Evolutionary conservation across 345 rosid species (phyloP), one percentile per base, ranked within the genome.

Genomic region (Rhodamnia rubescens): DNA sequence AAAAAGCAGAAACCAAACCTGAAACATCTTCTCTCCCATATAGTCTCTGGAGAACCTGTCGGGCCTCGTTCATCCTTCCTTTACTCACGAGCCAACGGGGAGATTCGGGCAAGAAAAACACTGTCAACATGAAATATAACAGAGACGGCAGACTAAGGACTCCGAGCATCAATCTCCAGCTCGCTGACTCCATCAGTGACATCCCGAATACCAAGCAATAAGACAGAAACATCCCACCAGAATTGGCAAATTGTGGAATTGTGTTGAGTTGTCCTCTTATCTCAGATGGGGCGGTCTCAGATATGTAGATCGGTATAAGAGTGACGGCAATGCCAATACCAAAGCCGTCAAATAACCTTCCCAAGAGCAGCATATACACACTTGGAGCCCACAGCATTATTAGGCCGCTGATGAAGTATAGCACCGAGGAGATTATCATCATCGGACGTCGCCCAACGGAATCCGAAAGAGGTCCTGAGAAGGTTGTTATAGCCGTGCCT

Each of bases 11-110:
- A 15, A 57, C 44, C 83, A 49, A 59, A 89, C 92, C 92, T 32
- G 92, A 85, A 74, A 90, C 92, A 82, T 90, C 92, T 40, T 89
- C 88, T 53, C 87, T 87, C 49, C 89, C 90, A 6, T 90, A 89
- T n/a, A 91, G 89, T 56, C 87, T 88, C 85, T 87, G 90, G 87
- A 91, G 86, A 85, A 88, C 86, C 83, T 50, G 53, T 52, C 85
- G 85, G 51, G 92, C 91, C 57, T 91, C 90, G 2, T 24, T 40
- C 88, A 91, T 88, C 85, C 74, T 87, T 44, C 92, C 91, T 84
- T 88, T 91, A 80, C 89, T 87, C n/a, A 88, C 90, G 22, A 91
- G 92, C 92, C 92, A 91, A 53, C 91, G 85, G 2, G 92, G 91
- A 56, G 92, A 91, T 83, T 89, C 90, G 7, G 91, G 92, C 86